Evolutionary conservation across 2,329 filamentous ascomycete genomes (phyloP), one percentile per base, ranked within the genome.

Genomic region (Cyphellophora attinorum): DNA sequence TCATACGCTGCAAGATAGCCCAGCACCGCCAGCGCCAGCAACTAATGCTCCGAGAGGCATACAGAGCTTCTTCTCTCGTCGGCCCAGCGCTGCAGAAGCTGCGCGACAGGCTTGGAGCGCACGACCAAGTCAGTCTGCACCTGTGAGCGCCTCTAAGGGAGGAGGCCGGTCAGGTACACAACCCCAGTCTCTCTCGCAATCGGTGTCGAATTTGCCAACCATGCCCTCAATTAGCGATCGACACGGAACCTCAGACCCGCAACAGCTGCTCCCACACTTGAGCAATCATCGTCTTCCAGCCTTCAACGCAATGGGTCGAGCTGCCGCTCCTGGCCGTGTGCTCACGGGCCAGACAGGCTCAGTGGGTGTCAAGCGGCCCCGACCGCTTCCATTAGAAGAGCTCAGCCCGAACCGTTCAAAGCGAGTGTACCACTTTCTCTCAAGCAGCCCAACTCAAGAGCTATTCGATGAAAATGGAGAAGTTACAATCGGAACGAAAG

Each of bases 361-460:
- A n/a, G 21, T n/a, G n/a, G 21, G 21, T n/a, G n/a, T 25, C 21
- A 25, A 25, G 21, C 21, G 21, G 21, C 21, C 21, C 21, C 21
- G 21, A 25, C 21, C 21, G n/a, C 21, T 25, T 8, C 21, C 21
- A n/a, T n/a, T 25, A 25, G 21, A 25, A n/a, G 8, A 25, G n/a
- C 8, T 25, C 8, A 25, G 21, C n/a, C 21, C 21, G 21, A 25
- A 25, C 21, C 21, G 21, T n/a, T 8, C 8, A 25, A 8, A n/a
- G 8, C 8, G 21, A 25, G n/a, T 8, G 21, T 25, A 25, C 21
- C 8, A 8, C 8, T 25, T 25, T n/a, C 21, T 25, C 8, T 25
- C 21, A 8, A 8, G 8, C 8, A 25, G 21, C n/a, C 21, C 21
- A n/a, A n/a, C 21, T n/a, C 21, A 8, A n/a, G 21, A 25, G n/a